Conservation (phyloP, 1,284 basidiomycete genomes). For the Ganoderma sinense region DNA sequence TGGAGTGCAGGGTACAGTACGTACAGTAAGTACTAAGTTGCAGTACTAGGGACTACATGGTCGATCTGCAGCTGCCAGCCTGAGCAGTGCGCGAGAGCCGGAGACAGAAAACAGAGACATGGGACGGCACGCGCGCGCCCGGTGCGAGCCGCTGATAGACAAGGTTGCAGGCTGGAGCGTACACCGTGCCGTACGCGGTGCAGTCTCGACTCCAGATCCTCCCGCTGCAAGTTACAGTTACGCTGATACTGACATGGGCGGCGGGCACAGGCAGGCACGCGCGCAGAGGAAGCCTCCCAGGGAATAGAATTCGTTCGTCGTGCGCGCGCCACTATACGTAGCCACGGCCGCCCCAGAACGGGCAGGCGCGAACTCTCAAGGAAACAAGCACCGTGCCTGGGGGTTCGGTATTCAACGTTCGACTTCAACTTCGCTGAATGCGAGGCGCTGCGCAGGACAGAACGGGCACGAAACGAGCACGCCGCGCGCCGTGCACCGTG, state of each 20-base stretch:
- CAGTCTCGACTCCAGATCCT: no score
- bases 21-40: no score
- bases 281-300: background rate
- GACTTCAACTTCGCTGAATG: background rate
- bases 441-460: background rate
- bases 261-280: background rate
- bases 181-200: no score
- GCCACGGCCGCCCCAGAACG: background rate
- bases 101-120: no score
- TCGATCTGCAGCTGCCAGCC: no score
- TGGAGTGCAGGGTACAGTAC: no score
- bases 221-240: no score
- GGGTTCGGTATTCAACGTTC: background rate
- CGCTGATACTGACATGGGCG: no score
- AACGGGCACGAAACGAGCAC: background rate
- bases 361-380: background rate
- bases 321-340: background rate
- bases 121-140: no score
- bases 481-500: background rate
- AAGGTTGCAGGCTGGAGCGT: background rate
- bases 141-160: constrained; percentile 5
- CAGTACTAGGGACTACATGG: no score
- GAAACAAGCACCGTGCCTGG: background rate
- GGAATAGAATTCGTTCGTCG: background rate
- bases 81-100: no score